phyloP scores from a whole-genome alignment of 805 yeast species.

The Teunomyces atbi region DNA sequence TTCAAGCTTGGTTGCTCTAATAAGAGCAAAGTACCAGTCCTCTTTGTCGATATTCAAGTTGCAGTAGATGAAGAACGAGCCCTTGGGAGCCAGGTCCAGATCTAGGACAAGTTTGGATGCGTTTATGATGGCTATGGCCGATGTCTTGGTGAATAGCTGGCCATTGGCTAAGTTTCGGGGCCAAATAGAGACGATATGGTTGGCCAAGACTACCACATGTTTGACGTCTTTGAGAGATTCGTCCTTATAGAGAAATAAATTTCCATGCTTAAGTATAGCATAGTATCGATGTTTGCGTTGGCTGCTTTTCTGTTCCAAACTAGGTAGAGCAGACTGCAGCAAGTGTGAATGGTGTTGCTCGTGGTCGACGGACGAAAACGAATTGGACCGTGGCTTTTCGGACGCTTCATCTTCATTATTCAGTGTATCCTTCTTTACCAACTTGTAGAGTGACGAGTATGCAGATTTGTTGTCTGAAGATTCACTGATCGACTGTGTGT shows the following conservation, averaged over 20 bases:
- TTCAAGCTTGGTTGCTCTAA: conserved; percentile 57
- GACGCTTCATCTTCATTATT: conserved; percentile 5
- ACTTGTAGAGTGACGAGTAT: conserved; percentile 57
- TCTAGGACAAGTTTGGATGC: conserved; percentile 11
- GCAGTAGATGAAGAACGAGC: conserved; percentile 61
- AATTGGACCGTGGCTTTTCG: conserved; percentile 8
- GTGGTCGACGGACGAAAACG: conserved; percentile 9
- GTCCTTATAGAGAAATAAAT: conserved; percentile 78
- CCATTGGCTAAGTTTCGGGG: conserved; percentile 76
- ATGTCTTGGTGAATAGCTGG: conserved; percentile 73
- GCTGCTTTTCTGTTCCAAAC: conserved; percentile 15
- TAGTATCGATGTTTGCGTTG: conserved; percentile 58
- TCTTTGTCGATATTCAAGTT: conserved; percentile 83
- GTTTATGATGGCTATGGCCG: conserved; percentile 72
- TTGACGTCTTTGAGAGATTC: conserved; percentile 62
- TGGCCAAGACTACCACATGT: conserved; percentile 75
- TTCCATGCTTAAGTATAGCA: conserved; percentile 82
- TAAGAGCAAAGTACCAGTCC: conserved; percentile 85
- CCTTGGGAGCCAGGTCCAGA: conserved; percentile 28
- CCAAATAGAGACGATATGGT: conserved; percentile 77
- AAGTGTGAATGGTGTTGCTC: not conserved
- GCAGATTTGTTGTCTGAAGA: conserved; percentile 50
- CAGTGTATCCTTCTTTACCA: conserved; percentile 41
- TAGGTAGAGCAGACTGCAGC: not conserved
- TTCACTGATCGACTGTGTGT: conserved; percentile 43